Evolutionary conservation across 1,139 yeast species (phyloP).

Genomic region (Saccharomycopsis hybrid): DNA sequence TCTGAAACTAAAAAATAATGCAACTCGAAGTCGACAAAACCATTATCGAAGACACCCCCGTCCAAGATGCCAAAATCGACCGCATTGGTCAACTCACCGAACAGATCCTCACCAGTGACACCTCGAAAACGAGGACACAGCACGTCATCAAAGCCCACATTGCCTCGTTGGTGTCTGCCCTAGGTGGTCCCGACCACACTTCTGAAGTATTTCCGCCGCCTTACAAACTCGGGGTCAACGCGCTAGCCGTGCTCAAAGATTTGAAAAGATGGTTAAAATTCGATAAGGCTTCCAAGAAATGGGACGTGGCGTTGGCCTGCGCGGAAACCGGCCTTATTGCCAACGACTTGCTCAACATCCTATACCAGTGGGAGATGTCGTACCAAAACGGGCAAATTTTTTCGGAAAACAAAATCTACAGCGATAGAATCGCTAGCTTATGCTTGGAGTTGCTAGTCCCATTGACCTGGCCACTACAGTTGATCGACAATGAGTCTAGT

Average conservation of each 20-base stretch:
- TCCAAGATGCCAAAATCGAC: too few relatives aligned
- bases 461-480: conserved; percentile 78
- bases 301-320: conserved; percentile 84
- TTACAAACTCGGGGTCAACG: conserved; percentile 85
- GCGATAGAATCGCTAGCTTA: conserved; percentile 61
- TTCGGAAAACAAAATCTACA: conserved; percentile 26
- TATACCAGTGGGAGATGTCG: conserved; percentile 66
- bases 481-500: conserved; percentile 43
- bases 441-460: conserved; percentile 76
- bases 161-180: conserved; percentile 65
- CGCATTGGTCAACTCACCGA: conserved; percentile 14
- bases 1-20: too few relatives aligned
- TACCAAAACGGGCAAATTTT: conserved; percentile 22
- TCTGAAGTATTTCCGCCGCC: conserved; percentile 40
- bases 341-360: conserved; percentile 68
- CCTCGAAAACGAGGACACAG: conserved; percentile 21
- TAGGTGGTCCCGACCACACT: conserved; percentile 73
- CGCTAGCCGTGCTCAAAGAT: conserved; percentile 82
- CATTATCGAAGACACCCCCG: too few relatives aligned
- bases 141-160: conserved; percentile 59
- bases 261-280: conserved; percentile 83
- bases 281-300: conserved; percentile 63
- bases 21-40: too few relatives aligned
- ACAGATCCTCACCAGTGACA: conserved; percentile 10
- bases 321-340: conserved; percentile 71